Evolutionary conservation across 352 stramenopile genomes (phyloP).

Genomic region (Phytophthora europaea): DNA sequence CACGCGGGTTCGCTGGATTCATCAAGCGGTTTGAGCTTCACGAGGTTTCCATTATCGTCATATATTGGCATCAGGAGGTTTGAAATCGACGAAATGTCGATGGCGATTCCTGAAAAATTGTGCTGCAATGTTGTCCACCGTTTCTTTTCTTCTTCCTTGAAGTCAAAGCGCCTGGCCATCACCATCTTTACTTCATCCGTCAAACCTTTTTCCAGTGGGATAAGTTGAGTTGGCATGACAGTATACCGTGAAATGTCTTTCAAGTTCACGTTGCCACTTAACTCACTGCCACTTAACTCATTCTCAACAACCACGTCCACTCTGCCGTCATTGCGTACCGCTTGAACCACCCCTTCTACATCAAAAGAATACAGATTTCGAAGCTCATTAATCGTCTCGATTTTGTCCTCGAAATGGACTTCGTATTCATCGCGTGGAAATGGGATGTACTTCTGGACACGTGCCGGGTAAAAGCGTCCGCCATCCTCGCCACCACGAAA

Average conservation of each 20-base stretch:
- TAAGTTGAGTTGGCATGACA: slow-evolving; percentile 38
- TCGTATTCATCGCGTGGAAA: slow-evolving; percentile 62
- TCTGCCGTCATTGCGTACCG: slow-evolving; percentile 58
- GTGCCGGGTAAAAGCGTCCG: slow-evolving; percentile 67
- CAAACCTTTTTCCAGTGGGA: slow-evolving; percentile 59
- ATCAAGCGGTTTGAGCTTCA: slow-evolving; percentile 15
- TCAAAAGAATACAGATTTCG: slow-evolving; percentile 70
- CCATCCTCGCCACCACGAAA: slow-evolving; percentile 66
- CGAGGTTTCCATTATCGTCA: not conserved
- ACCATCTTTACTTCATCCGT: slow-evolving; percentile 40
- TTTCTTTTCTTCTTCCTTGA: slow-evolving; percentile 16
- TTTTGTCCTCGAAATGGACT: slow-evolving; percentile 62
- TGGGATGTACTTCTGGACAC: slow-evolving; percentile 60
- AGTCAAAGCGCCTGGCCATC: slow-evolving; percentile 50
- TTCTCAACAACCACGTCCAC: slow-evolving; percentile 61
- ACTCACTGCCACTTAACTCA: not conserved
- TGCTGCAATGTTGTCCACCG: slow-evolving; percentile 50
- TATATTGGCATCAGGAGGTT: slow-evolving; percentile 43
- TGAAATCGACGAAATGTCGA: slow-evolving; percentile 61
- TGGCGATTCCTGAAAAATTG: slow-evolving; percentile 45
- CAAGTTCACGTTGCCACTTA: not conserved
- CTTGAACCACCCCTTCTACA: slow-evolving; percentile 59
- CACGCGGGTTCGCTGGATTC: slow-evolving; percentile 42
- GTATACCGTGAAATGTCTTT: slow-evolving; percentile 14
- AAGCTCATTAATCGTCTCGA: slow-evolving; percentile 73